Conservation (phyloP, 1,139 yeast species). For the Lipomyces yarrowii region DNA sequence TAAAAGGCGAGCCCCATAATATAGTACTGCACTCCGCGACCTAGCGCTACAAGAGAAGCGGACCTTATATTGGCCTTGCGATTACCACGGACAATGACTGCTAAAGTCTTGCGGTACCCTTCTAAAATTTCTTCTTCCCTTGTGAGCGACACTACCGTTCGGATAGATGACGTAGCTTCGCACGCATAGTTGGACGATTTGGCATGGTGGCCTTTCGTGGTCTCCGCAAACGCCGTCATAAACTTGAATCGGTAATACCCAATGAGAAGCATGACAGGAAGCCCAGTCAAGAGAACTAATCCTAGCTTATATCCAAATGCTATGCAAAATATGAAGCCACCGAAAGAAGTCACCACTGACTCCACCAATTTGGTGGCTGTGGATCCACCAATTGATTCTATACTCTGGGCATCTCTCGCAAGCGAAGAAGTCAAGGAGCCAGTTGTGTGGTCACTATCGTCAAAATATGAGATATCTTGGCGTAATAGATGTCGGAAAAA, state of each 20-base stretch:
- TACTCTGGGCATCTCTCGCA: slow-evolving; percentile 51
- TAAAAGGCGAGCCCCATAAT: slow-evolving; percentile 36
- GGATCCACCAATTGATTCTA: slow-evolving; percentile 27
- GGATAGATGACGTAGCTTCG: slow-evolving; percentile 51
- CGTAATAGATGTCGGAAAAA: slow-evolving; percentile 55
- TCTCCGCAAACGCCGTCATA: slow-evolving; percentile 3
- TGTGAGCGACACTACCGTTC: slow-evolving; percentile 56
- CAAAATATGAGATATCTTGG: slow-evolving; percentile 56
- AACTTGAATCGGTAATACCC: slow-evolving; percentile 55
- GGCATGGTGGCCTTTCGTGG: slow-evolving; percentile 43
- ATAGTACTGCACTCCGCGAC: slow-evolving; percentile 34
- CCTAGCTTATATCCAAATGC: slow-evolving; percentile 45
- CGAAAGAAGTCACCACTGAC: slow-evolving; percentile 22
- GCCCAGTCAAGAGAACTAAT: slow-evolving; percentile 54
- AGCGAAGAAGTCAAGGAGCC: slow-evolving; percentile 57
- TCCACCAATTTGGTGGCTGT: slow-evolving; percentile 25
- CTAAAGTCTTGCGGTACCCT: slow-evolving; percentile 53
- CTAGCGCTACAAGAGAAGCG: slow-evolving; percentile 40
- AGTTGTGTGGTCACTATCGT: slow-evolving; percentile 55
- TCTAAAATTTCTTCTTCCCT: slow-evolving; percentile 57
- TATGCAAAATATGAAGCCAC: slow-evolving; percentile 20
- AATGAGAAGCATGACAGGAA: slow-evolving; percentile 67
- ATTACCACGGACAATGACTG: slow-evolving; percentile 52
- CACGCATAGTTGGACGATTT: slow-evolving; percentile 53
- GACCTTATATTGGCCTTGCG: slow-evolving; percentile 53